Percentiles rank a stretch among this genome's conserved stretches.
These are phyloP conservation scores for Tuber magnatum DNA, from an alignment of 495 filamentous ascomycete species.

Conservation along the genomic window DNA sequence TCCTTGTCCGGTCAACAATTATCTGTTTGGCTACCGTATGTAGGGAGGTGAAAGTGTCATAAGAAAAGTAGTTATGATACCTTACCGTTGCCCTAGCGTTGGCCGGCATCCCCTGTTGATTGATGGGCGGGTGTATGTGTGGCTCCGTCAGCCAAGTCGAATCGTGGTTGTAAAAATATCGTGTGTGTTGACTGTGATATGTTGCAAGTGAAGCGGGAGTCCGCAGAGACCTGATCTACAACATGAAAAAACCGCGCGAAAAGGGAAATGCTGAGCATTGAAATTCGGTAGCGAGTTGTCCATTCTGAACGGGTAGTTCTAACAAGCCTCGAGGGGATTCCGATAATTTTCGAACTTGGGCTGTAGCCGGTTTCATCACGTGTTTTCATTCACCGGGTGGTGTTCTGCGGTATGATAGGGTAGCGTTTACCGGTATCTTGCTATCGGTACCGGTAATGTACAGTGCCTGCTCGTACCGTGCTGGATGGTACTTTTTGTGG, in stretches of 20 bases:
- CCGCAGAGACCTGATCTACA: conserved; percentile 2
- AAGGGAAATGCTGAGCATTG: conserved; percentile 9
- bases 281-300: conserved; percentile 29
- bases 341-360: background rate
- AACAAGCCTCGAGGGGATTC: background rate
- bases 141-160: conserved; percentile 24
- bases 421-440: no score
- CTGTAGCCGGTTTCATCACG: background rate
- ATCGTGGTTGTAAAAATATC: background rate
- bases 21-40: background rate
- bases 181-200: background rate
- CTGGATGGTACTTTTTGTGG: background rate
- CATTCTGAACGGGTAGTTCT: background rate
- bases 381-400: background rate
- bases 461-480: no score
- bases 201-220: conserved; percentile 9
- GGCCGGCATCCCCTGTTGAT: background rate
- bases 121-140: conserved; percentile 10
- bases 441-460: no score
- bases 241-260: background rate
- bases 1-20: background rate
- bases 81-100: background rate
- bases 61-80: background rate
- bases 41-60: background rate
- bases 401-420: no score